These are phyloP conservation scores for Tuctoria greenei DNA, from an alignment of 176 grass and related monocot species.

Conservation along the genomic window DNA sequence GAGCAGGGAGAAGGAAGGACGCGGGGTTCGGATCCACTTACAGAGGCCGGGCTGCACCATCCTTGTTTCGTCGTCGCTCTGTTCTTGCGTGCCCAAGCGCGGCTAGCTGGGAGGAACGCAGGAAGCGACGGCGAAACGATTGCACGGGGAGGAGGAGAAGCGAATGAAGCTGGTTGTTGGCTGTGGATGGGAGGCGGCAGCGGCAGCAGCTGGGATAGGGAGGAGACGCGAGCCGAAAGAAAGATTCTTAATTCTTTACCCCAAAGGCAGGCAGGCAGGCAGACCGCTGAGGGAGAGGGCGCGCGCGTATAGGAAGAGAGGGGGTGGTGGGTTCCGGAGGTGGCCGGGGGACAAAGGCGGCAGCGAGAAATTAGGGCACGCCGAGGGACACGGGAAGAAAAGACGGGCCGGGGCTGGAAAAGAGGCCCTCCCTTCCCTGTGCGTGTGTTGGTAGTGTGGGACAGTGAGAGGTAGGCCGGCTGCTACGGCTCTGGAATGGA, in stretches of 20 bases:
- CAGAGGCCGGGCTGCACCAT: constrained; percentile 52
- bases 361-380: constrained; percentile 74
- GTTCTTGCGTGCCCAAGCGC: background rate
- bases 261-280: background rate
- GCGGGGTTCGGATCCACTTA: constrained; percentile 20
- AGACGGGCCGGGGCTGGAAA: constrained; percentile 36
- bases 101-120: background rate
- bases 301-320: background rate
- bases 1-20: too few species aligned
- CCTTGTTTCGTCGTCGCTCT: background rate
- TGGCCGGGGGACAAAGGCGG: constrained; percentile 43
- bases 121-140: background rate
- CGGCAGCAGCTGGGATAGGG: too few species aligned
- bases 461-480: too few species aligned
- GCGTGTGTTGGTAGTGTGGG: too few species aligned
- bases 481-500: background rate
- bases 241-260: constrained; percentile 46
- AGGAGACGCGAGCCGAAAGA: constrained; percentile 39
- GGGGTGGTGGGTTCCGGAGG: background rate
- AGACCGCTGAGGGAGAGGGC: too few species aligned
- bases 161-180: background rate
- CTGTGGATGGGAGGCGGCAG: background rate
- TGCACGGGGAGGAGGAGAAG: background rate
- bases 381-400: background rate
- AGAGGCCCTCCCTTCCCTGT: background rate